Percentiles rank a stretch among this genome's conserved stretches.
phyloP scores from a whole-genome alignment of 768 basidiomycete species.

The Amanita muscaria region DNA sequence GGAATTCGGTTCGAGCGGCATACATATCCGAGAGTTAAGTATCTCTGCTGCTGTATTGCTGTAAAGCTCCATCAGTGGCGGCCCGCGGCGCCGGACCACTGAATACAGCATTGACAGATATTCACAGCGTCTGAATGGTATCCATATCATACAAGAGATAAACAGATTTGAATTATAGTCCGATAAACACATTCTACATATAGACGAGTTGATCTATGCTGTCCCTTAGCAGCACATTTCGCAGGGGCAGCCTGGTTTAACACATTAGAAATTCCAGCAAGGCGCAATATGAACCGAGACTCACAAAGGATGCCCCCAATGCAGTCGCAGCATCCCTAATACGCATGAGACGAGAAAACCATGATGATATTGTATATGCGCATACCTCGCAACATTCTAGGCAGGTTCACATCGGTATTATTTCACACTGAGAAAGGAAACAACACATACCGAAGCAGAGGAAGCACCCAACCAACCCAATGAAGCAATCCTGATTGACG shows the following conservation, averaged over 20 bases:
- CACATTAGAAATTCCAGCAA: not conserved
- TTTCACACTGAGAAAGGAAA: not conserved
- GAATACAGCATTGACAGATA: too few species aligned
- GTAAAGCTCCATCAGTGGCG: too few species aligned
- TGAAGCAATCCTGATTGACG: constrained; percentile 51
- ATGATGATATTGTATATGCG: not conserved
- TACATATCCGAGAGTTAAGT: too few species aligned
- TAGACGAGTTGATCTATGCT: not conserved
- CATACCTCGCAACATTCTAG: constrained; percentile 66
- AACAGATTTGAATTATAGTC: too few species aligned
- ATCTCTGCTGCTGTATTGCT: too few species aligned
- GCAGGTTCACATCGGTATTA: not conserved
- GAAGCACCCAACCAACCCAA: constrained; percentile 56
- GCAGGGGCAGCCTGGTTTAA: constrained; percentile 59
- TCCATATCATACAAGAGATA: too few species aligned
- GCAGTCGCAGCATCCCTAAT: constrained; percentile 72
- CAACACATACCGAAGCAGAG: constrained; percentile 58
- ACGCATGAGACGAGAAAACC: constrained; percentile 2
- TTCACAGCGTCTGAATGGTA: too few species aligned
- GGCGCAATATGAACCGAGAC: constrained; percentile 16
- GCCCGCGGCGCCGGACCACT: too few species aligned
- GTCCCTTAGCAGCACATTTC: constrained; percentile 58
- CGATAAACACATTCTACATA: not conserved
- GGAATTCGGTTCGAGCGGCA: too few species aligned
- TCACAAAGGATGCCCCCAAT: constrained; percentile 61